These are phyloP conservation scores for Phlebiopsis flavidoalba DNA, from an alignment of 768 basidiomycete species.

Conservation along the genomic window DNA sequence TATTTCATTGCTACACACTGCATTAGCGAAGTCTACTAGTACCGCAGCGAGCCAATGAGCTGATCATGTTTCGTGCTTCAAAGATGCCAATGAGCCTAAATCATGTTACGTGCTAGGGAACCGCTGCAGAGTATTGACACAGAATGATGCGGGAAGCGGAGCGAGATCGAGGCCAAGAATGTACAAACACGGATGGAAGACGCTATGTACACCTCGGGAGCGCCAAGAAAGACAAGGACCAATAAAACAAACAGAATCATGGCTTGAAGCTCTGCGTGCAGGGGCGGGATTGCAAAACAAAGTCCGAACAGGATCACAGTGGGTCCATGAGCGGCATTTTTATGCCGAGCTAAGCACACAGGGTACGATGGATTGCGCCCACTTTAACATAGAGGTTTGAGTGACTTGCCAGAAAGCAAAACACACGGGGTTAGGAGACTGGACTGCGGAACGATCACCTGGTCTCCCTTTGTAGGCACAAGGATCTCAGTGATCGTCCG, in stretches of 20 bases:
- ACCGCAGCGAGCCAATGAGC: neutral
- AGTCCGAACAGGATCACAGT: neutral
- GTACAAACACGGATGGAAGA: neutral
- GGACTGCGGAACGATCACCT: neutral
- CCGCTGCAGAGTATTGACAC: neutral
- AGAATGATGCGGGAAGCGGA: neutral
- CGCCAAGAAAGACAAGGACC: neutral
- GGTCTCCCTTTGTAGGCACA: slow-evolving; percentile 29
- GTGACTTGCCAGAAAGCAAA: no score
- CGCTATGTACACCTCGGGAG: neutral
- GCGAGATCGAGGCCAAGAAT: neutral
- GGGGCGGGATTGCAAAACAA: neutral
- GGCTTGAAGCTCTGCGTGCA: neutral
- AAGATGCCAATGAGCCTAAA: neutral
- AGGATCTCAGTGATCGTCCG: slow-evolving; percentile 50
- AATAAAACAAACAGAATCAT: neutral
- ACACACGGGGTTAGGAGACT: neutral
- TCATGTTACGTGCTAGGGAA: neutral
- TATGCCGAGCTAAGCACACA: no score
- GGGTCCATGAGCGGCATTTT: neutral
- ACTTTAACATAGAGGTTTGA: no score
- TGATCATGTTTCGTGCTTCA: neutral
- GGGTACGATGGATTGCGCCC: no score
- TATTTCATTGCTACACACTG: neutral
- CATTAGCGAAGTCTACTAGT: neutral